Base-by-base conservation (phyloP, 2,329 filamentous ascomycete genomes). In the Monilinia aucupariae region DNA sequence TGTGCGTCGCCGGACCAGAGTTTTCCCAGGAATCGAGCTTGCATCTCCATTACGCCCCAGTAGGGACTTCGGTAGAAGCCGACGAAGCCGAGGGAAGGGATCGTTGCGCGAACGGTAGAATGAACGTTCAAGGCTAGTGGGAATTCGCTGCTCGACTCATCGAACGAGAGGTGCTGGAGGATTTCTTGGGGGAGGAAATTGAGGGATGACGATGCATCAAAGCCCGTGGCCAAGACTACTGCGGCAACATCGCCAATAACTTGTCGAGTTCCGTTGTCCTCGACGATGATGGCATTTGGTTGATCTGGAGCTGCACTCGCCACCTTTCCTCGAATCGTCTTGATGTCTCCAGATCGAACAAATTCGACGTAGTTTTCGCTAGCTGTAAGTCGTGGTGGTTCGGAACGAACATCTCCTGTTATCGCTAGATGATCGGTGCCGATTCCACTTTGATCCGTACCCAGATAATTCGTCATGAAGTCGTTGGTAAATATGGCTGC, bases 11-110 rank as follows among this genome's bases (percentile, higher is more conserved):
- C 64, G 17, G 71, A 75, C 88, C 89, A 92, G 13, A 84, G 73
- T 15, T 81, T 74, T 0, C 86, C 80, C 7, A 92, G 76, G 65
- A 89, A 81, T 0, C 88, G 82, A 3, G 90, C 87, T 75, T 96
- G 91, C 87, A 92, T 90, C 74, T 94, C 90, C 81, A 93, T 91
- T 0, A 92, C 85, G 0, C 88, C 88, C 91, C 91, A 96, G 73
- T 91, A 94, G 0, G 90, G 90, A 0, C 89, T 89, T 65, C 91
- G 83, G 71, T 96, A 96, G 75, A 92, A 91, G 0, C 91, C 91
- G 1, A 94, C 86, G 69, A 94, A 92, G 0, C 89, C 90, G 0
- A 94, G 76, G 7, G 82, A 82, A 0, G 86, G 82, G 0, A 92
- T 74, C 0, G 79, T 76, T 0, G 82, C 80, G 64, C 87, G 83